Base-by-base conservation (phyloP, 768 basidiomycete genomes). In the Mycena haematopus region DNA sequence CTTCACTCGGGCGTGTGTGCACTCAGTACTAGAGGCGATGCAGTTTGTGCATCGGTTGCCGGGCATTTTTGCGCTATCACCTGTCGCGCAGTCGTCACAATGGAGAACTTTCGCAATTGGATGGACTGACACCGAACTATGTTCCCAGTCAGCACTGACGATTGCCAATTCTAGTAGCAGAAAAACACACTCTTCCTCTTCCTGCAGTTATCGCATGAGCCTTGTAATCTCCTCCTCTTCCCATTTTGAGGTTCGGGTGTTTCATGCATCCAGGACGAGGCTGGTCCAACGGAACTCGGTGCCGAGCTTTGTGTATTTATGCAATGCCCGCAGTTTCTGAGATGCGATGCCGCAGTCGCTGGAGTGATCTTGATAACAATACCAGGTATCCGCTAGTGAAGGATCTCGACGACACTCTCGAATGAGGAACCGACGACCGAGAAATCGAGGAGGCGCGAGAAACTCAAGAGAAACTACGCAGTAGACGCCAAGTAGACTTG, bases 1-100 rank as follows among this genome's bases (percentile, higher is more conserved):
- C 17, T 49, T 49, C 10, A 11, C 13, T 14, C 45, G 47, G 13
- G 27, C 25, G 27, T 49, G 47, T 13, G 29, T 50, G 31, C 49
- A 50, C 17, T 50, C 49, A 15, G 10, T 33, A 24, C 14, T 3
- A 2, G 49, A 21, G 9, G 49, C 11, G 29, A 50, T 25, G 11
- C 49, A 50, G 14, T 50, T 50, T 4, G 49, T 33, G 13, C 49
- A 50, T 31, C 49, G 49, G 29, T 50, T 50, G 3, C 29, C 49
- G 9, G 29, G 49, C 49, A 50, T 50, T 50, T 50, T 19, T n/a
- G 49, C 49, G n/a, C 49, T 50, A 13, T 50, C 31, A 13, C 47
- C 47, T 49, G 15, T 17, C 19, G 21, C 15, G 17, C 6, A n/a
- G n/a, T 29, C 27, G 27, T 49, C 15, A 27, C 8, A 17, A 29